Evolutionary conservation across 768 basidiomycete genomes (phyloP).

Genomic region (Amanita phalloides): DNA sequence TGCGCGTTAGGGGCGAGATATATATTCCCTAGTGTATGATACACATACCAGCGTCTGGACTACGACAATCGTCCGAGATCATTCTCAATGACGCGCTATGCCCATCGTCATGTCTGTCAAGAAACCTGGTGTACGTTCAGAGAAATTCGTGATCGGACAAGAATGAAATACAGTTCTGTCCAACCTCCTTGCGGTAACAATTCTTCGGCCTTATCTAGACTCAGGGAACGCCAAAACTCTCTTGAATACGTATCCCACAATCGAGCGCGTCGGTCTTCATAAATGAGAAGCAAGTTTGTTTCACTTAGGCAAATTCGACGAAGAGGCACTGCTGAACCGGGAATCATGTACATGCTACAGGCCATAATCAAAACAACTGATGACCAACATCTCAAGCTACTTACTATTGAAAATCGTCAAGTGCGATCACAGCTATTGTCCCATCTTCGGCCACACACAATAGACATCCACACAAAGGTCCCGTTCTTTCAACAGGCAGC

Average conservation of each 20-base stretch:
- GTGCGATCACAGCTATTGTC: constrained; percentile 68
- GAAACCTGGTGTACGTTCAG: constrained; percentile 11
- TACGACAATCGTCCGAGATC: not conserved
- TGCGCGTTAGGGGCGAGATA: not conserved
- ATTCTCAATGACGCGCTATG: constrained; percentile 1
- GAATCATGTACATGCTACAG: constrained; percentile 66
- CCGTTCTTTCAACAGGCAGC: constrained; percentile 38
- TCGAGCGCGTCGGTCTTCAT: constrained; percentile 66
- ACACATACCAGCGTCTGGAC: constrained; percentile 8
- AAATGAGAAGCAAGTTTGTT: constrained; percentile 65
- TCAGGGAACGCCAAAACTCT: constrained; percentile 83
- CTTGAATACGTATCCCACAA: constrained; percentile 79
- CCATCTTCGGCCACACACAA: constrained; percentile 72
- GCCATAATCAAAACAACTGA: not conserved
- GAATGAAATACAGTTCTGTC: constrained; percentile 45
- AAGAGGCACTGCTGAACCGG: constrained; percentile 67
- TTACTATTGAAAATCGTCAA: constrained; percentile 74
- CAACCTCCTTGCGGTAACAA: constrained; percentile 64
- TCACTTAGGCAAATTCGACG: constrained; percentile 51
- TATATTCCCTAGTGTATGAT: not conserved
- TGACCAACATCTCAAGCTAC: not conserved
- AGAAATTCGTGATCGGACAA: not conserved
- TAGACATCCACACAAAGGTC: constrained; percentile 54
- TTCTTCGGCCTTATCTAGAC: constrained; percentile 64
- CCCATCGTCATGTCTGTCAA: constrained; percentile 2